Conservation (phyloP, 306 rosid species). For the Parietaria judaica region DNA sequence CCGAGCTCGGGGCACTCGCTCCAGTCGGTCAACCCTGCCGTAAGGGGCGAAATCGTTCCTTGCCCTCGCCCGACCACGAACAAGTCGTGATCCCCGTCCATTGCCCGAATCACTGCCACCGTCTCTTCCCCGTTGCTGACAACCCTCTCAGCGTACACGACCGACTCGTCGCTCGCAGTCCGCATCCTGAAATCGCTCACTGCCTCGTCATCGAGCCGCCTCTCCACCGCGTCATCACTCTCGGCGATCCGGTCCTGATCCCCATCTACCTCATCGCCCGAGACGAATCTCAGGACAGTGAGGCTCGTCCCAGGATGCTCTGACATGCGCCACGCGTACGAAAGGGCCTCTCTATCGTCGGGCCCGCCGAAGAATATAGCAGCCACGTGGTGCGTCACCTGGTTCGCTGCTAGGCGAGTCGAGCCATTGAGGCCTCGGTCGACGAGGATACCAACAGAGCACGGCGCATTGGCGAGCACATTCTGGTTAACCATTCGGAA, state of each 20-base stretch:
- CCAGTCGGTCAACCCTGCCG: slow-evolving; percentile 92
- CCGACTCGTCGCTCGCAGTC: slow-evolving; percentile 20
- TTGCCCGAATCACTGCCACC: slow-evolving; percentile 53
- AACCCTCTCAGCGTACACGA: slow-evolving; percentile 44
- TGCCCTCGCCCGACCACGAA: slow-evolving; percentile 89
- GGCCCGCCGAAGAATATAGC: slow-evolving; percentile 81
- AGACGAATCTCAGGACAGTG: slow-evolving; percentile 46
- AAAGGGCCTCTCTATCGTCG: slow-evolving; percentile 82
- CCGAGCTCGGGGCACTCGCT: slow-evolving; percentile 95
- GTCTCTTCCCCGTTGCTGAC: slow-evolving; percentile 86
- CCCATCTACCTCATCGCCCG: slow-evolving; percentile 24
- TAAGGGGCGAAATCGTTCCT: slow-evolving; percentile 58
- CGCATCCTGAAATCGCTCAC: slow-evolving; percentile 38
- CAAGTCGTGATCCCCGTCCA: slow-evolving; percentile 59
- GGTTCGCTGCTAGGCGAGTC: slow-evolving; percentile 37
- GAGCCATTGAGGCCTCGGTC: slow-evolving; percentile 71
- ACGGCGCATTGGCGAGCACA: slow-evolving; percentile 60
- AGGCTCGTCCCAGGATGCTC: slow-evolving; percentile 56
- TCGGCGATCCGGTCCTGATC: slow-evolving; percentile 17
- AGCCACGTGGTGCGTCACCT: slow-evolving; percentile 43
- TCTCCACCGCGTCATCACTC: slow-evolving; percentile 40
- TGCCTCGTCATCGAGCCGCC: slow-evolving; percentile 42
- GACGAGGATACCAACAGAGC: slow-evolving; percentile 79
- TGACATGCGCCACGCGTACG: slow-evolving; percentile 77
- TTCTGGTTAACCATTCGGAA: slow-evolving; percentile 62